A percentile compares a stretch with the other conserved stretches of the same genome.
Conservation (phyloP, 495 filamentous ascomycete genomes). For the Tuber borchii region DNA sequence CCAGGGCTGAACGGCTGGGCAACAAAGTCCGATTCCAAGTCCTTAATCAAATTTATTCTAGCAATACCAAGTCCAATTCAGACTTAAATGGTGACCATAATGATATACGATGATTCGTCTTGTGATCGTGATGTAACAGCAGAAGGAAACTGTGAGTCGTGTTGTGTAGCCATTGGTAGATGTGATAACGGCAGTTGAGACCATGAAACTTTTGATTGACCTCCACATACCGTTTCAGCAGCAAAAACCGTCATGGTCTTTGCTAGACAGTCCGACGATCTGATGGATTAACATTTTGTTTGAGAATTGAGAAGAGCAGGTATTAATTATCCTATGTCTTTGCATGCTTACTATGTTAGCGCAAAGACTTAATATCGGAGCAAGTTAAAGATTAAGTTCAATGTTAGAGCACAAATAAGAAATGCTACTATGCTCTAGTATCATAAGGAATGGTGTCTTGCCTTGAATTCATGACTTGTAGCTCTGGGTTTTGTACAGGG, state of each 20-base stretch:
- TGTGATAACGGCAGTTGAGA: neutral
- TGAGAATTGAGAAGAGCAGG: neutral
- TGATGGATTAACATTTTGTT: neutral
- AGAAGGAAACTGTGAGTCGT: neutral
- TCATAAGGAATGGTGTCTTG: neutral
- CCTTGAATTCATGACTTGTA: neutral
- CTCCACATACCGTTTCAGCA: slow-evolving; percentile 1
- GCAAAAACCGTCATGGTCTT: neutral
- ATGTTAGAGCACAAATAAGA: neutral
- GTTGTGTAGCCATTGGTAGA: slow-evolving; percentile 4
- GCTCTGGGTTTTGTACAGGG: neutral
- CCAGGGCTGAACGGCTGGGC: neutral
- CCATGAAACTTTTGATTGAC: neutral
- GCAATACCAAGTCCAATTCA: neutral
- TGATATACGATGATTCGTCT: neutral
- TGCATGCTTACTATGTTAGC: neutral
- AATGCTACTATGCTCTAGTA: neutral
- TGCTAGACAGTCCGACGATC: neutral
- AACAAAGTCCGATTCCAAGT: slow-evolving; percentile 3
- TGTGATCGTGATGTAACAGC: neutral
- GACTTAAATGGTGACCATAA: neutral
- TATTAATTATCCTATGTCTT: neutral
- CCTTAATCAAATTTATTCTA: neutral
- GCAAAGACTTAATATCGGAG: neutral
- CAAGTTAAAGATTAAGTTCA: neutral